phyloP scores from a whole-genome alignment of 768 basidiomycete species.

The Calocybe indica region DNA sequence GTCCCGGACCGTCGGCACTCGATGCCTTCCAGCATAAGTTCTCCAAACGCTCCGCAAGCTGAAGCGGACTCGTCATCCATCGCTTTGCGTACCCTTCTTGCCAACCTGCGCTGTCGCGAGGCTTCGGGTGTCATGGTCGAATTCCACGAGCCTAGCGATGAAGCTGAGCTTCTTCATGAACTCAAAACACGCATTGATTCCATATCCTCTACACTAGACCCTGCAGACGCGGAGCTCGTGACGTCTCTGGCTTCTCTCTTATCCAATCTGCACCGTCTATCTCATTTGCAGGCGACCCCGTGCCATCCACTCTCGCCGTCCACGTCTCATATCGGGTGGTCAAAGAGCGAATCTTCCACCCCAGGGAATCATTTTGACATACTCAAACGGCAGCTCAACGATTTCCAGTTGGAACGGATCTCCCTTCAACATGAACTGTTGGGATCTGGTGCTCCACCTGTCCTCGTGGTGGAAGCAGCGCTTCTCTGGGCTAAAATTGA shows the following conservation, averaged over 20 bases:
- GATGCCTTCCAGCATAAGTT: slow-evolving; percentile 41
- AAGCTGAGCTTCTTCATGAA: slow-evolving; percentile 53
- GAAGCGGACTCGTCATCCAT: slow-evolving; percentile 35
- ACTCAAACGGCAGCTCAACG: slow-evolving; percentile 63
- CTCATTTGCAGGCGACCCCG: slow-evolving; percentile 28
- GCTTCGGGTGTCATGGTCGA: slow-evolving; percentile 41
- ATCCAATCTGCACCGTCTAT: slow-evolving; percentile 59
- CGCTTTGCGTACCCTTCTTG: slow-evolving; percentile 56
- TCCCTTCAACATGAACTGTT: slow-evolving; percentile 33
- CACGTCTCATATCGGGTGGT: background rate
- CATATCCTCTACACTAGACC: slow-evolving; percentile 35
- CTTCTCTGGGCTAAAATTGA: slow-evolving; percentile 76
- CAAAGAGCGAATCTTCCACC: slow-evolving; percentile 2
- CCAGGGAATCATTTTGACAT: slow-evolving; percentile 45
- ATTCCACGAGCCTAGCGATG: slow-evolving; percentile 29
- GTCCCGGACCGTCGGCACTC: slow-evolving; percentile 58
- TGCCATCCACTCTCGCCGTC: slow-evolving; percentile 7
- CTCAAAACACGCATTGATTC: slow-evolving; percentile 48
- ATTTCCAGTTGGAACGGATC: slow-evolving; percentile 54
- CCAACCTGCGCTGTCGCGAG: slow-evolving; percentile 52
- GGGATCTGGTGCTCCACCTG: slow-evolving; percentile 35
- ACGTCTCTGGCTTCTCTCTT: slow-evolving; percentile 66
- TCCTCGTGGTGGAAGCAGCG: slow-evolving; percentile 49
- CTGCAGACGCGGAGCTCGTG: slow-evolving; percentile 57
- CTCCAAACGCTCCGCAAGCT: slow-evolving; percentile 20